Percentiles rank a stretch among this genome's conserved stretches.
Evolutionary conservation across 192 early-diverging fungal genomes (phyloP).

Genomic region (Allomyces macrogynus): DNA sequence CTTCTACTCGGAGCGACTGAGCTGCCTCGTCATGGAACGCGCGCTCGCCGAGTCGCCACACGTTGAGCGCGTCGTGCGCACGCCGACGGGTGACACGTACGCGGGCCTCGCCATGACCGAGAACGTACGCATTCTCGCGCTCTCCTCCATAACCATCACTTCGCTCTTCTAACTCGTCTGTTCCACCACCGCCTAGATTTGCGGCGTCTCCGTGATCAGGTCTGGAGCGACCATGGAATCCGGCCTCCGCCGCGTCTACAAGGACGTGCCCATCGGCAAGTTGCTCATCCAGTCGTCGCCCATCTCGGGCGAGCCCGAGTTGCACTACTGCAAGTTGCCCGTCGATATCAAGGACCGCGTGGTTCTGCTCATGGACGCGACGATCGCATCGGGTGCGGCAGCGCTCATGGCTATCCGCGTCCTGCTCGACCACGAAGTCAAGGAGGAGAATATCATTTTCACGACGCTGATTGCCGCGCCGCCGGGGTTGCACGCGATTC

Average conservation of each 20-base stretch:
- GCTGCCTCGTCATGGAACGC: constrained; percentile 61
- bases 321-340: constrained; percentile 74
- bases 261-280: constrained; percentile 67
- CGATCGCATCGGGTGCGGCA: constrained; percentile 74
- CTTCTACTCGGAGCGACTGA: constrained; percentile 77
- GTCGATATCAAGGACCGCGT: constrained; percentile 30
- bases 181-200: constrained; percentile 18
- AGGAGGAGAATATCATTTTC: constrained; percentile 68
- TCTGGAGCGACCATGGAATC: constrained; percentile 83
- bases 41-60: constrained; percentile 43
- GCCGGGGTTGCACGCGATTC: constrained; percentile 54
- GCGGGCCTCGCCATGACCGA: constrained; percentile 18
- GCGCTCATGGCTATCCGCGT: constrained; percentile 92
- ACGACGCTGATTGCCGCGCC: constrained; percentile 58
- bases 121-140: constrained; percentile 10
- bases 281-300: constrained; percentile 73
- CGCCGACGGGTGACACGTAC: constrained; percentile 36
- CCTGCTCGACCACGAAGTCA: constrained; percentile 72
- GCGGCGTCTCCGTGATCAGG: constrained; percentile 65
- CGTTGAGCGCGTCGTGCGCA: constrained; percentile 20
- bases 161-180: neutral
- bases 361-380: constrained; percentile 71
- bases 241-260: constrained; percentile 57
- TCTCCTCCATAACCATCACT: constrained; percentile 12
- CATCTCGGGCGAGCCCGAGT: constrained; percentile 57